Percentiles rank a stretch among this genome's conserved stretches.
Evolutionary conservation across 1,139 yeast genomes (phyloP).

Genomic region (Debaryomyces psychrophilus): DNA sequence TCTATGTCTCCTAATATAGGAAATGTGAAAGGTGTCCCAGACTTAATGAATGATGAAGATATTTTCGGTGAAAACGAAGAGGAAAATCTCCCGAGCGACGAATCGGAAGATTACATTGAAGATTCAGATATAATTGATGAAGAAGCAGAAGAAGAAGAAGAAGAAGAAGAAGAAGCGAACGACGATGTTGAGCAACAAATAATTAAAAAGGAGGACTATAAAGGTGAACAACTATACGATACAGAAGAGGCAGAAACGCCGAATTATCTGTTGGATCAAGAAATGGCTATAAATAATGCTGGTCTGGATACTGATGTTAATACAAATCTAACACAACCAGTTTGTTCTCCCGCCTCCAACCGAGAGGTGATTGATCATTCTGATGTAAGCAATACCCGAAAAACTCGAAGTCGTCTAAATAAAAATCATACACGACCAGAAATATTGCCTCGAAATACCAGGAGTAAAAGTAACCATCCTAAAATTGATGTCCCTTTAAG

Average conservation of each 20-base stretch:
- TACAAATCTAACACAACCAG: background rate
- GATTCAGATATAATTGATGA: constrained; percentile 8
- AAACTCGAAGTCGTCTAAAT: background rate
- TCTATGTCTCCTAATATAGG: constrained; percentile 5
- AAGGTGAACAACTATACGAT: constrained; percentile 5
- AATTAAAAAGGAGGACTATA: constrained; percentile 9
- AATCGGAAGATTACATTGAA: constrained; percentile 20
- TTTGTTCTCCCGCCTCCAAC: background rate
- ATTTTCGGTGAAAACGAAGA: constrained; percentile 10
- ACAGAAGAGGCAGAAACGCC: background rate
- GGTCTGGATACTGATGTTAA: too few relatives aligned
- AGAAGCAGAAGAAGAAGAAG: constrained; percentile 10
- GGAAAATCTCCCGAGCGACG: constrained; percentile 15
- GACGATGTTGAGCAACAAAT: constrained; percentile 18
- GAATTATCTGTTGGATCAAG: background rate
- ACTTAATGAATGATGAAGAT: constrained; percentile 19
- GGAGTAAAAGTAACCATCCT: background rate
- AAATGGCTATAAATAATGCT: background rate
- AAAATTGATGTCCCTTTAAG: background rate
- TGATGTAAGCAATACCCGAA: background rate
- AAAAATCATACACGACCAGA: background rate
- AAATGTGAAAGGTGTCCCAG: constrained; percentile 15
- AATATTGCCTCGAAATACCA: background rate
- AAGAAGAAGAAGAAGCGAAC: constrained; percentile 9
- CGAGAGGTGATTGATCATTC: background rate